A percentile compares a stretch with the other conserved stretches of the same genome.
Conservation (phyloP, 2,329 filamentous ascomycete genomes). For the Penicillium sp. region DNA sequence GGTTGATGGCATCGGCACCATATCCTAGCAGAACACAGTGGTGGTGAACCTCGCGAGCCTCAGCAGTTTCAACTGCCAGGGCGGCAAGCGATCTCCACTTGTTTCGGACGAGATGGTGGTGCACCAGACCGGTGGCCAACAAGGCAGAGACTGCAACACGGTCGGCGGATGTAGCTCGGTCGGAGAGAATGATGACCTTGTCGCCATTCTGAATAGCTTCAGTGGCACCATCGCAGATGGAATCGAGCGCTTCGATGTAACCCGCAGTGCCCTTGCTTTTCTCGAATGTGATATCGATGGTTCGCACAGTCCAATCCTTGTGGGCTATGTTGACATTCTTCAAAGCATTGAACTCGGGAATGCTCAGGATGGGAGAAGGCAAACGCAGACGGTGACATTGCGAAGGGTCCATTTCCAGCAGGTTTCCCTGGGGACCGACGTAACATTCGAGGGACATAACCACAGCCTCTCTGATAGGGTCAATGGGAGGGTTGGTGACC, state of each 20-base stretch:
- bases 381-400: constrained; percentile 85
- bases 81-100: constrained; percentile 91
- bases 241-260: constrained; percentile 82
- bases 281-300: constrained; percentile 89
- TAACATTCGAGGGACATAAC: constrained; percentile 98
- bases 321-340: constrained; percentile 72
- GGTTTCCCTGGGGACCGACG: constrained; percentile 90
- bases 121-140: constrained; percentile 86
- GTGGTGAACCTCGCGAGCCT: constrained; percentile 95
- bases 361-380: constrained; percentile 82
- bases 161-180: constrained; percentile 78
- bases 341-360: constrained; percentile 85
- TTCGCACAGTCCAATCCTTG: constrained; percentile 80
- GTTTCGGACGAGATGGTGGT: constrained; percentile 92
- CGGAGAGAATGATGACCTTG: constrained; percentile 84
- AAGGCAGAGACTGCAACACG: constrained; percentile 83
- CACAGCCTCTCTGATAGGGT: constrained; percentile 93
- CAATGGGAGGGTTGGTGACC: constrained; percentile 96
- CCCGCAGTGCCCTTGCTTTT: constrained; percentile 79
- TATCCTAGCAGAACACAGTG: constrained; percentile 98
- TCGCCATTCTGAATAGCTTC: constrained; percentile 79
- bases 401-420: constrained; percentile 86
- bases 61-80: constrained; percentile 84
- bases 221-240: constrained; percentile 81
- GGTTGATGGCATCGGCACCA: constrained; percentile 90